Conservation (phyloP, 495 filamentous ascomycete genomes). For the Penicillium daleae region DNA sequence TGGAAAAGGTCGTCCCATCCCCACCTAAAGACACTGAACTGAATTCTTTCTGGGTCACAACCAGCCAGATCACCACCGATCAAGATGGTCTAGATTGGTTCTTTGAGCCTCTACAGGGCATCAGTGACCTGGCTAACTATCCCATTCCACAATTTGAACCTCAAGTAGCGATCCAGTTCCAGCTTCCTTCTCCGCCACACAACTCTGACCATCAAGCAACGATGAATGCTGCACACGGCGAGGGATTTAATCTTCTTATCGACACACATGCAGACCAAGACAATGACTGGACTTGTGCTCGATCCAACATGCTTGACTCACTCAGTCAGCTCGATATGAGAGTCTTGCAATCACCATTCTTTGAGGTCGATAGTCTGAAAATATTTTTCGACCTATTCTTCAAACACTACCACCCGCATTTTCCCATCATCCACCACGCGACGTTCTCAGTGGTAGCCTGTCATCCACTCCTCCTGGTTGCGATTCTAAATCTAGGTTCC, state of each 20-base stretch:
- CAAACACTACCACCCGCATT: constrained; percentile 26
- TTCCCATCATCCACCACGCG: constrained; percentile 21
- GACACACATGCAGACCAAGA: not conserved
- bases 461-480: not conserved
- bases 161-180: not conserved
- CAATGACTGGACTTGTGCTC: not conserved
- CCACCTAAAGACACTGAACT: not conserved
- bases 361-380: constrained; percentile 5
- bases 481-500: not conserved
- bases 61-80: not conserved
- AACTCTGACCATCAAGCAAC: not conserved
- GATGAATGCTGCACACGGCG: not conserved
- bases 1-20: not conserved
- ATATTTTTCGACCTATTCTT: constrained; percentile 21
- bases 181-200: not conserved
- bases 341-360: constrained; percentile 6
- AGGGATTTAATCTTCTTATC: not conserved
- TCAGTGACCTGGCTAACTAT: not conserved
- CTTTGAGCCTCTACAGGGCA: not conserved
- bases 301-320: constrained; percentile 3
- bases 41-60: not conserved
- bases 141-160: not conserved
- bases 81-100: not conserved
- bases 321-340: not conserved
- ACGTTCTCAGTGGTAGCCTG: not conserved